Evolutionary conservation across 805 yeast genomes (phyloP).

Genomic region (Cyberlindnera mycetangii): DNA sequence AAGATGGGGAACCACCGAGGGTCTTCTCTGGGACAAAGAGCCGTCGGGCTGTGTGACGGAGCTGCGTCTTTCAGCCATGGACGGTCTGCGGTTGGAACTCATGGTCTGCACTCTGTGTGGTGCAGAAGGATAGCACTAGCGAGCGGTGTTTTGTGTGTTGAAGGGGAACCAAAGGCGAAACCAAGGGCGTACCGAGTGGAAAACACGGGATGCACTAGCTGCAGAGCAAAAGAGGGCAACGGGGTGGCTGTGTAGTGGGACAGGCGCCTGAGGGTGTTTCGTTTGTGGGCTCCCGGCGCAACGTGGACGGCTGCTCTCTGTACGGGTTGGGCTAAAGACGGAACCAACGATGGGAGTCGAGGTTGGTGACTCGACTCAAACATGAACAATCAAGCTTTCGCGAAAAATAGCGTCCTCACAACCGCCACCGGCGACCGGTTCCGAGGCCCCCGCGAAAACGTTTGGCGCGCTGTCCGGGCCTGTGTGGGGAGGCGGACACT

Average conservation of each 20-base stretch:
- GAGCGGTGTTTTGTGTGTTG: too few relatives aligned
- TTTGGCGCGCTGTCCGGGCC: too few relatives aligned
- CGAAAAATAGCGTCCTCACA: background rate
- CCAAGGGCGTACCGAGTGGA: background rate
- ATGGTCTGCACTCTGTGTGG: too few relatives aligned
- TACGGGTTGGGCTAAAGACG: background rate
- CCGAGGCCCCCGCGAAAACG: too few relatives aligned
- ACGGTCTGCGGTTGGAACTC: slow-evolving; percentile 48
- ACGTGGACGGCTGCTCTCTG: too few relatives aligned
- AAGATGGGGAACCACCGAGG: slow-evolving; percentile 56
- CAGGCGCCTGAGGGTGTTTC: too few relatives aligned
- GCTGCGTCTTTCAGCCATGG: slow-evolving; percentile 68
- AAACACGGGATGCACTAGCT: background rate
- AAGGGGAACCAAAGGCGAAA: too few relatives aligned
- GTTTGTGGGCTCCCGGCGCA: background rate
- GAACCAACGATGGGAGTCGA: background rate
- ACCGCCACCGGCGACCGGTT: background rate
- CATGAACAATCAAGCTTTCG: background rate
- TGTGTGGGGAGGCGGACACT: too few relatives aligned
- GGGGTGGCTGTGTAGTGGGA: too few relatives aligned
- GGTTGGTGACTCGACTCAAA: too few relatives aligned
- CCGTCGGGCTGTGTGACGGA: slow-evolving; percentile 35
- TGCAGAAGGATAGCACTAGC: too few relatives aligned
- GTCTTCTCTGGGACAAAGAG: slow-evolving; percentile 21
- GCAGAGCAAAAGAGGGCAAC: too few relatives aligned